Percentiles rank a stretch among this genome's conserved stretches.
phyloP scores from a whole-genome alignment of 2,329 filamentous ascomycete genomes.

The Aciculosporium take region DNA sequence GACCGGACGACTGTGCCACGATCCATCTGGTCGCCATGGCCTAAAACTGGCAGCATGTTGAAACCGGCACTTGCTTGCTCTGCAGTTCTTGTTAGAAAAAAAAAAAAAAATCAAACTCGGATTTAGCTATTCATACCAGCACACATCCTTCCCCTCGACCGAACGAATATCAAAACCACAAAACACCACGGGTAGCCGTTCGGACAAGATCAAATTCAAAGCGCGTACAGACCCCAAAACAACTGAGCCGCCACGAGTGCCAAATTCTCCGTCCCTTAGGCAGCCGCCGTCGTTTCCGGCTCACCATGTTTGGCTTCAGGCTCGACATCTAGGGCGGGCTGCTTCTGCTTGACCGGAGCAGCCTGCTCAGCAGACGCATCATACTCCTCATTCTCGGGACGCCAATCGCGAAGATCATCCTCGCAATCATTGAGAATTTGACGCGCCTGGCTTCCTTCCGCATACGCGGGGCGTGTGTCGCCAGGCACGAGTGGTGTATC shows the following conservation, averaged over 20 bases:
- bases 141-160: neutral
- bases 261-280: neutral
- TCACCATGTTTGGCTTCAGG: neutral
- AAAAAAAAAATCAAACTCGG: neutral
- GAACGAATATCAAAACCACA: neutral
- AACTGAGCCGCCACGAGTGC: neutral
- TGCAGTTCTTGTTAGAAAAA: neutral
- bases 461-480: slow-evolving; percentile 57
- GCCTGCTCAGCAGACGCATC: slow-evolving; percentile 12
- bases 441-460: slow-evolving; percentile 51
- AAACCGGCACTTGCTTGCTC: neutral
- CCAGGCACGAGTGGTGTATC: slow-evolving; percentile 83
- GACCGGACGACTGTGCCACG: too few species aligned
- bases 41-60: too few species aligned
- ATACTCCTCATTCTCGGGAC: slow-evolving; percentile 26
- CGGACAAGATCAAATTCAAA: neutral
- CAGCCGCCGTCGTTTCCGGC: neutral
- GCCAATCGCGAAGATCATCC: slow-evolving; percentile 70
- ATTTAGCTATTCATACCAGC: slow-evolving; percentile 1
- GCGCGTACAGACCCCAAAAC: neutral
- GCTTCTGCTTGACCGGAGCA: slow-evolving; percentile 15
- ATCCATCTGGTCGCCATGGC: too few species aligned
- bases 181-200: too few species aligned
- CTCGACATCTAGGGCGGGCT: slow-evolving; percentile 5
- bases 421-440: slow-evolving; percentile 89